These are phyloP conservation scores for Rhizophora mangle DNA, from an alignment of 345 rosid species.

Conservation along the genomic window DNA sequence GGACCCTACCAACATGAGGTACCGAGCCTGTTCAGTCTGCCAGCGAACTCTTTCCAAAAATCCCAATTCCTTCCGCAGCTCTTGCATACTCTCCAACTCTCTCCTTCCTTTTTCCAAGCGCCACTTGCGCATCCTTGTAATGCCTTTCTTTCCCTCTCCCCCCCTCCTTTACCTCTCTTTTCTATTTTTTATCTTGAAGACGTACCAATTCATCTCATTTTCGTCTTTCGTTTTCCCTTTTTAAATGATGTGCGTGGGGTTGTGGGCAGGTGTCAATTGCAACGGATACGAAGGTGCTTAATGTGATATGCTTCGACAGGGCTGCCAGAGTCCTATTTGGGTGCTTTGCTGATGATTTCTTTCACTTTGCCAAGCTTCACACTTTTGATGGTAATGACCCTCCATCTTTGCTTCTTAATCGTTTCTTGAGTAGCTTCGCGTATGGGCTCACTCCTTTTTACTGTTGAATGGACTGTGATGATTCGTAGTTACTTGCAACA, in stretches of 20 bases:
- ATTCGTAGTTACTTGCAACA: too few species aligned
- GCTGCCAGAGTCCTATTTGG: constrained; percentile 80
- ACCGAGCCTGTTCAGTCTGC: constrained; percentile 63
- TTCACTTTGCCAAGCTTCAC: constrained; percentile 56
- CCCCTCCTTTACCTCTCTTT: neutral
- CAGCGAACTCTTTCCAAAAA: constrained; percentile 55
- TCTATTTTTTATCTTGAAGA: neutral
- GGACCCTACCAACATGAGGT: constrained; percentile 49
- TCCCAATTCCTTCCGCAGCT: constrained; percentile 34
- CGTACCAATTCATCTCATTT: too few species aligned
- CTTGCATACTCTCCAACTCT: constrained; percentile 27
- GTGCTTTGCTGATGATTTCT: constrained; percentile 72
- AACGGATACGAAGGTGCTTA: constrained; percentile 6
- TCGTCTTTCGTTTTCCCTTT: neutral
- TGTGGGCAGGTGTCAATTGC: constrained; percentile 1
- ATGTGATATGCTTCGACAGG: constrained; percentile 76
- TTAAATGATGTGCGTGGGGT: neutral
- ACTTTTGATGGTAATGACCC: constrained; percentile 51
- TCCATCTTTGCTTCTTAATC: neutral
- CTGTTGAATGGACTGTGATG: too few species aligned
- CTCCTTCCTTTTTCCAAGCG: constrained; percentile 28
- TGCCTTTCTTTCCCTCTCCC: neutral
- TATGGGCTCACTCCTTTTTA: too few species aligned
- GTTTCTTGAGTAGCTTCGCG: neutral
- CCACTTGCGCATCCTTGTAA: constrained; percentile 67